A percentile compares a stretch with the other conserved stretches of the same genome.
Conservation (phyloP, 2,329 filamentous ascomycete species). For the Apiospora rasikravindrae region DNA sequence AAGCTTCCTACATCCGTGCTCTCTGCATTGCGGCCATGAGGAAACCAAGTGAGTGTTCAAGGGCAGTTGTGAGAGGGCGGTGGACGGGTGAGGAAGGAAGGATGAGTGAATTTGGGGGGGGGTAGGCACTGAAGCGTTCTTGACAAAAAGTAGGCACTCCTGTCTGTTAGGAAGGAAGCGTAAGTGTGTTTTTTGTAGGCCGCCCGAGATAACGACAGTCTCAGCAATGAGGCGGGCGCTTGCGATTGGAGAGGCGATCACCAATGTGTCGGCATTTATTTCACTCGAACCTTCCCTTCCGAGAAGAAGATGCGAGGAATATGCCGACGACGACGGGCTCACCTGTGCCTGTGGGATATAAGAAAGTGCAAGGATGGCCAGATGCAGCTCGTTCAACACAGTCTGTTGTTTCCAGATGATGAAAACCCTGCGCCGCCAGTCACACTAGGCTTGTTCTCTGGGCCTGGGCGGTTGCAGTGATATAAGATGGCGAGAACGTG, state of each 20-base stretch:
- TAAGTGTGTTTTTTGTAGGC: neutral
- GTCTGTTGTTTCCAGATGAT: neutral
- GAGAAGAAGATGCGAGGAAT: slow-evolving; percentile 15
- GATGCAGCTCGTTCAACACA: neutral
- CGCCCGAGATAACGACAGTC: neutral
- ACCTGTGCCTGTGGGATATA: neutral
- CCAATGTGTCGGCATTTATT: neutral
- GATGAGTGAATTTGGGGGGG: neutral
- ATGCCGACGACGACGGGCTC: neutral
- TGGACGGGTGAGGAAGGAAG: slow-evolving; percentile 3
- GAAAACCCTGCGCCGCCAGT: neutral
- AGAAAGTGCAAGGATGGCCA: slow-evolving; percentile 8
- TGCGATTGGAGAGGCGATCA: neutral
- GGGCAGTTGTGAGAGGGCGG: slow-evolving; percentile 2
- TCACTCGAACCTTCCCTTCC: slow-evolving; percentile 11
- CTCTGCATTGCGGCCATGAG: slow-evolving; percentile 17
- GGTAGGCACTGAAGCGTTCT: slow-evolving; percentile 1
- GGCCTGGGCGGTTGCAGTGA: neutral
- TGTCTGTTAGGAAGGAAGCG: neutral
- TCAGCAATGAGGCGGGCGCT: neutral
- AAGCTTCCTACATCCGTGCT: slow-evolving; percentile 12
- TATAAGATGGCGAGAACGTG: neutral
- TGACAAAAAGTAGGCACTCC: neutral
- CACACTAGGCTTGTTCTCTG: neutral
- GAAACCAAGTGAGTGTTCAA: slow-evolving; percentile 1